Conservation (phyloP, 441 rosid species). For the Arabidopsis hybrid region DNA sequence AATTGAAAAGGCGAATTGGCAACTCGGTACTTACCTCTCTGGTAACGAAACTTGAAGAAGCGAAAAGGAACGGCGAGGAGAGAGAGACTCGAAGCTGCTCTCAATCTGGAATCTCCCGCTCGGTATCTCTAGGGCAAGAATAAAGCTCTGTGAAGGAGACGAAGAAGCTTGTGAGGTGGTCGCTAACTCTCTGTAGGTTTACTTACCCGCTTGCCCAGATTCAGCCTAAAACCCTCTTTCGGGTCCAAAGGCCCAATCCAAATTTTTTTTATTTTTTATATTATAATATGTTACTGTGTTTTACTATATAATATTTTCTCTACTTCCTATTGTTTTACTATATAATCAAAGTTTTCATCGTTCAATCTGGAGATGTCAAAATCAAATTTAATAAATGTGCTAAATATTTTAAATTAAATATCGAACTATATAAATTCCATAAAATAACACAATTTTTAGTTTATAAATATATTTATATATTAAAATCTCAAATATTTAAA, state of each 20-base stretch:
- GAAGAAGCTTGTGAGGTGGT: conserved; percentile 35
- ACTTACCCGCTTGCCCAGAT: conserved; percentile 35
- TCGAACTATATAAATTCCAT: too few species aligned
- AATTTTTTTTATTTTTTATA: neutral
- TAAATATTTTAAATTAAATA: too few species aligned
- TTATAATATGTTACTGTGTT: too few species aligned
- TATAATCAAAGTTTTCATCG: too few species aligned
- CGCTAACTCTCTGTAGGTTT: conserved; percentile 18
- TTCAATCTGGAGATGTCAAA: too few species aligned
- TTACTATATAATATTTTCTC: neutral
- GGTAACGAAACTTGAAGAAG: conserved; percentile 20
- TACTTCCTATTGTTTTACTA: too few species aligned
- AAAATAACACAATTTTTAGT: too few species aligned
- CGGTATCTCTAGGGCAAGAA: conserved; percentile 37
- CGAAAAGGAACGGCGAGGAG: conserved; percentile 11
- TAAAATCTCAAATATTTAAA: too few species aligned
- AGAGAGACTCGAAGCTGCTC: conserved; percentile 32
- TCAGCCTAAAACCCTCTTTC: conserved; percentile 38
- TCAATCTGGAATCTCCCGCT: conserved; percentile 41
- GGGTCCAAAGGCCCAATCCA: conserved; percentile 42
- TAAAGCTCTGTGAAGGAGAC: conserved; percentile 11
- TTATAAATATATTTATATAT: too few species aligned
- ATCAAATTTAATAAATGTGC: too few species aligned
- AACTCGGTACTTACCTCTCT: neutral
- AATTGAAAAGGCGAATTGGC: conserved; percentile 7